phyloP scores from a whole-genome alignment of 1,139 yeast species.

The Torulaspora pretoriensis region DNA sequence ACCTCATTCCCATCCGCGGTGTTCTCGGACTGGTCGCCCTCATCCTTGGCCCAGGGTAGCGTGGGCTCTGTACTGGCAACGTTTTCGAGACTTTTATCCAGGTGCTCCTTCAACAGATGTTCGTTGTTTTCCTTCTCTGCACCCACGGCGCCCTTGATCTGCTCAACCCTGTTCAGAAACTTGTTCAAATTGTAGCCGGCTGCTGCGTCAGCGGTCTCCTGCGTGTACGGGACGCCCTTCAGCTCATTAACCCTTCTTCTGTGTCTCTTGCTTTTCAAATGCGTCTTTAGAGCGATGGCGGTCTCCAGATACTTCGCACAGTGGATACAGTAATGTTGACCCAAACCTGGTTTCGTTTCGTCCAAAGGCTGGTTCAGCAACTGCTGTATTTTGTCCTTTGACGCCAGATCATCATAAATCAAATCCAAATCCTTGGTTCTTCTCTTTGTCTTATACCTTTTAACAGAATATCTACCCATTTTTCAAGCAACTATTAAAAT shows the following conservation, averaged over 20 bases:
- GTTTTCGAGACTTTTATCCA: constrained; percentile 27
- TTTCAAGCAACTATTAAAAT: constrained; percentile 13
- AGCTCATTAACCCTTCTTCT: constrained; percentile 79
- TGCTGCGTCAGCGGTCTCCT: constrained; percentile 87
- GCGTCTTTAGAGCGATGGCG: constrained; percentile 67
- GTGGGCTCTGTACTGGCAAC: constrained; percentile 35
- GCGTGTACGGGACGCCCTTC: constrained; percentile 75
- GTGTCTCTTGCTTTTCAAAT: constrained; percentile 71
- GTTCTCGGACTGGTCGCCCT: constrained; percentile 11
- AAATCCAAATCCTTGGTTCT: constrained; percentile 82
- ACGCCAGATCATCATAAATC: constrained; percentile 68
- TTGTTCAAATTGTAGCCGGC: constrained; percentile 69
- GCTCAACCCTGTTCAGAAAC: constrained; percentile 59
- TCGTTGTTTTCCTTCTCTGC: constrained; percentile 34
- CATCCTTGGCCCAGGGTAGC: constrained; percentile 28
- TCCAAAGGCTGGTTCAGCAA: constrained; percentile 80
- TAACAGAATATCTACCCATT: constrained; percentile 87
- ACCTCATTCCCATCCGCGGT: constrained; percentile 10
- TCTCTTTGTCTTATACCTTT: constrained; percentile 73
- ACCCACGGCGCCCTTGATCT: constrained; percentile 41
- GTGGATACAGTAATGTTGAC: constrained; percentile 89
- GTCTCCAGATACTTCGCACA: constrained; percentile 91
- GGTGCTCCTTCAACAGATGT: constrained; percentile 27
- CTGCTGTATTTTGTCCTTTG: constrained; percentile 55
- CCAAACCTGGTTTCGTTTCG: constrained; percentile 88